Evolutionary conservation across 2,329 filamentous ascomycete species (phyloP), one percentile per base, ranked within the genome.

Genomic region (Stromatinia cepivora): DNA sequence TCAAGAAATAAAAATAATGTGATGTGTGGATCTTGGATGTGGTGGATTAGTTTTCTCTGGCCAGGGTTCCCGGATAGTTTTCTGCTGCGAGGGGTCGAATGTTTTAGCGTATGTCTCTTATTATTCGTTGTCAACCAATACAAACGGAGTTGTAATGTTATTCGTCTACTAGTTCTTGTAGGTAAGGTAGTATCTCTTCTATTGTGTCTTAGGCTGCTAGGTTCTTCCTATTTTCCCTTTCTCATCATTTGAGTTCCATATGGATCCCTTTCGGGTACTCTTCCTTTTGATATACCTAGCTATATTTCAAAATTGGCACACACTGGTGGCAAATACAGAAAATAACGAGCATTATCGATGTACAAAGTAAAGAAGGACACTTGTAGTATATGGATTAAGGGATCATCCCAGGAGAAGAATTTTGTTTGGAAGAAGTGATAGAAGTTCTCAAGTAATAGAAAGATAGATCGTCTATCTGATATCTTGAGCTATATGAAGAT

Each of bases 51-150:
- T 57, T 3, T 22, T 8, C 46, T 22, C 46, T 48, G 28, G 17
- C 17, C 34, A 36, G 34, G 36, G 54, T 53, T 42, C 31, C 48
- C 62, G 62, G 62, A 22, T 52, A 28, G 10, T 57, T 66, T 66
- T 66, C 63, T 66, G 52, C 63, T 66, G 52, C 50, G 63, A 66
- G 63, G 63, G 50, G 36, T 66, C 28, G 25, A 66, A 57, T 56
- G 20, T 58, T 46, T 58, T 66, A 66, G 63, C 52, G 52, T 46
- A n/a, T 57, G 28, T 58, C 42, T 58, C 25, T 58, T 15, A 36
- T 56, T 20, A 42, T 58, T 58, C 36, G 56, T 25, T 52, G 62
- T 53, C 56, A 63, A 36, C 59, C 45, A 63, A 63, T 63, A 34
- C 28, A 63, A 48, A 9, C 10, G 1, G 39, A 61, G 39, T 45